Percentiles rank a stretch among this genome's conserved stretches.
These are phyloP conservation scores for Ophiostoma populinum DNA, from an alignment of 2,329 filamentous ascomycete species.

Conservation along the genomic window DNA sequence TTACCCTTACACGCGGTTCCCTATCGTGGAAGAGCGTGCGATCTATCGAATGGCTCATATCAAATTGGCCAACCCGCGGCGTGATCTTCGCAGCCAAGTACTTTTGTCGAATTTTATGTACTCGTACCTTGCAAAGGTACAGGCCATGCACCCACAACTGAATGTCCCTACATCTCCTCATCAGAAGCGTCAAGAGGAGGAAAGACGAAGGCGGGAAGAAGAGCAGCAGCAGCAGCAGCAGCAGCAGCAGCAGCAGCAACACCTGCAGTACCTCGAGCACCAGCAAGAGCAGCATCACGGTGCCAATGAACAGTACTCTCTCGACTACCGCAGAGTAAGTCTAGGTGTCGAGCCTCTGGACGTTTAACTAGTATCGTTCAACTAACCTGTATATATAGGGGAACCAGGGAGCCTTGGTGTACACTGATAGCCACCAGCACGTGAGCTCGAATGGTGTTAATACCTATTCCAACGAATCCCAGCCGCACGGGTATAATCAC, in stretches of 20 bases:
- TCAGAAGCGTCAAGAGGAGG: conserved; percentile 22
- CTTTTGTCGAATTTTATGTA: conserved; percentile 99
- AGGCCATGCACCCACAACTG: conserved; percentile 95
- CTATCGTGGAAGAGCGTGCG: conserved; percentile 84
- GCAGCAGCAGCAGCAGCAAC: conserved; percentile 23
- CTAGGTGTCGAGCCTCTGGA: too few relatives aligned
- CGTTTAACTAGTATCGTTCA: too few relatives aligned
- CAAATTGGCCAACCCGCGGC: conserved; percentile 91
- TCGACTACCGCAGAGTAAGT: conserved; percentile 22
- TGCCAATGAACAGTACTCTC: conserved; percentile 16
- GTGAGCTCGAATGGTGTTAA: conserved; percentile 9
- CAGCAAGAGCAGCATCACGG: conserved; percentile 12
- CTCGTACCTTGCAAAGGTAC: conserved; percentile 93
- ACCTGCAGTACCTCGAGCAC: conserved; percentile 13
- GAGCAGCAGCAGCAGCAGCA: conserved; percentile 27
- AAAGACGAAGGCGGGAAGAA: conserved; percentile 31
- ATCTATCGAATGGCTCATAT: conserved; percentile 99
- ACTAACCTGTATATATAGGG: background rate
- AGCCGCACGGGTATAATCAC: conserved; percentile 20
- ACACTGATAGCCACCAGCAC: conserved; percentile 15
- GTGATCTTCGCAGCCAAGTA: conserved; percentile 84
- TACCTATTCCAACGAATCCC: conserved; percentile 18
- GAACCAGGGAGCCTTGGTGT: conserved; percentile 13
- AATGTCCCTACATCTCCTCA: conserved; percentile 70
- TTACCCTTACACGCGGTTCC: conserved; percentile 91